Evolutionary conservation across 768 basidiomycete species (phyloP).

Genomic region (Calocybe gangraenosa): DNA sequence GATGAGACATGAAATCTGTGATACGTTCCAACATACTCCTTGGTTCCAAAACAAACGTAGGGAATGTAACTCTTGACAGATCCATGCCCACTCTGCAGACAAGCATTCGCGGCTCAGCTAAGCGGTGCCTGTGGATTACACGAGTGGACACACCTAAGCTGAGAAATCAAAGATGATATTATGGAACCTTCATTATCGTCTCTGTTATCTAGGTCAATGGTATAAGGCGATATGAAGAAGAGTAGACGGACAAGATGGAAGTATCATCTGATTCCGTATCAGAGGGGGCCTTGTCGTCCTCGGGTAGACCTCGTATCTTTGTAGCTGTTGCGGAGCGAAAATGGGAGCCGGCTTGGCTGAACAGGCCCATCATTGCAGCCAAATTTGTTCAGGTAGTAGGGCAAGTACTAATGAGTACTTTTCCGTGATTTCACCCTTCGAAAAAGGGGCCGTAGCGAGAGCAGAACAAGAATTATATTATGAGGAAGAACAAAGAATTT

Average conservation of each 20-base stretch:
- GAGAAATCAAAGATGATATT: slow-evolving; percentile 81
- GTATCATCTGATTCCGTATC: slow-evolving; percentile 89
- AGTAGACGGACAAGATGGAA: slow-evolving; percentile 70
- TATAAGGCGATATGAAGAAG: slow-evolving; percentile 23
- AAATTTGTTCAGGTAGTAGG: slow-evolving; percentile 1
- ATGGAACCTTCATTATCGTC: slow-evolving; percentile 94
- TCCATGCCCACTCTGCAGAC: slow-evolving; percentile 87
- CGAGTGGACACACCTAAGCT: slow-evolving; percentile 59
- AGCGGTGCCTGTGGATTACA: slow-evolving; percentile 1
- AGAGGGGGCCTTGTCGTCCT: slow-evolving; percentile 68
- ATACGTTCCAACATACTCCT: slow-evolving; percentile 97
- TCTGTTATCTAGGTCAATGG: slow-evolving; percentile 44
- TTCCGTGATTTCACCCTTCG: too few relatives aligned
- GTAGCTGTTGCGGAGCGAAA: slow-evolving; percentile 48
- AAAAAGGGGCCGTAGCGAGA: too few relatives aligned
- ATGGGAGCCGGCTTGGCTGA: slow-evolving; percentile 64
- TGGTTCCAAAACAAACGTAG: slow-evolving; percentile 94
- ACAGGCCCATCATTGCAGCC: slow-evolving; percentile 70
- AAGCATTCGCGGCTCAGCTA: neutral
- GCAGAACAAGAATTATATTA: neutral
- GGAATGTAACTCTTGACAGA: slow-evolving; percentile 89
- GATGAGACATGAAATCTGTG: slow-evolving; percentile 99
- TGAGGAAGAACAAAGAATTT: neutral
- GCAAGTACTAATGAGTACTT: slow-evolving; percentile 1
- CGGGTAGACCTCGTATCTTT: slow-evolving; percentile 63